These are phyloP conservation scores for Clonostachys rosea DNA, from an alignment of 2,329 filamentous ascomycete species.

Conservation along the genomic window DNA sequence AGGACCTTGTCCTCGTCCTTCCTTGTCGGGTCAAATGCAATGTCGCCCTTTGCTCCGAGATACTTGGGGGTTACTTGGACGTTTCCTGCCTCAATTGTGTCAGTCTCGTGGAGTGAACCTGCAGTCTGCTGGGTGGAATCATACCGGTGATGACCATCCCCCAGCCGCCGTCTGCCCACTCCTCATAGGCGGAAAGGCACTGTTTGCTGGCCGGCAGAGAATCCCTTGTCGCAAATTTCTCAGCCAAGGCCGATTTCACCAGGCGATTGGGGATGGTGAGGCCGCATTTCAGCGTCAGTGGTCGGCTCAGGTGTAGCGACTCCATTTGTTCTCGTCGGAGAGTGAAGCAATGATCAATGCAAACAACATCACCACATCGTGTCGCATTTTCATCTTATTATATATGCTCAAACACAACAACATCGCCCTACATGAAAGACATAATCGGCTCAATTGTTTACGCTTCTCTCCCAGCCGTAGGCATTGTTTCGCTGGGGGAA, in stretches of 20 bases:
- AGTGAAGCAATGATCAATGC: no score
- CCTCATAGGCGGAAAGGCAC: slow-evolving; percentile 38
- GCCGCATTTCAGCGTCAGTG: slow-evolving; percentile 48
- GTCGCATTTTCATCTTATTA: no score
- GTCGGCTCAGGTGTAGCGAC: slow-evolving; percentile 3
- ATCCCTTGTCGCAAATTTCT: slow-evolving; percentile 31
- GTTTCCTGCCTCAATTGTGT: background rate
- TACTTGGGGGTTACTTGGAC: slow-evolving; percentile 33
- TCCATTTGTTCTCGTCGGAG: no score
- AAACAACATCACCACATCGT: no score
- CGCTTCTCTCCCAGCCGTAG: no score
- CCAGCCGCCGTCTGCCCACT: slow-evolving; percentile 50
- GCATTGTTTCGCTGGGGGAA: no score
- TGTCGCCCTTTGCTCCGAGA: slow-evolving; percentile 26
- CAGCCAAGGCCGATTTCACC: slow-evolving; percentile 44
- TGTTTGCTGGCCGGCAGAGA: slow-evolving; percentile 32
- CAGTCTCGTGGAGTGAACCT: no score
- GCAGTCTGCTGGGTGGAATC: no score
- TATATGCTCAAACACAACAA: no score
- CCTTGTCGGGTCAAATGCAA: slow-evolving; percentile 6
- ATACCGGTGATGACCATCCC: slow-evolving; percentile 37
- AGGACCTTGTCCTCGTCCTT: slow-evolving; percentile 20
- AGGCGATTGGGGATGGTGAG: slow-evolving; percentile 51
- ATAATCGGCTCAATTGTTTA: no score
- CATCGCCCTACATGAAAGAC: no score